Evolutionary conservation across 164 flowering plant species (phyloP).

Genomic region (Vitis labrusca): DNA sequence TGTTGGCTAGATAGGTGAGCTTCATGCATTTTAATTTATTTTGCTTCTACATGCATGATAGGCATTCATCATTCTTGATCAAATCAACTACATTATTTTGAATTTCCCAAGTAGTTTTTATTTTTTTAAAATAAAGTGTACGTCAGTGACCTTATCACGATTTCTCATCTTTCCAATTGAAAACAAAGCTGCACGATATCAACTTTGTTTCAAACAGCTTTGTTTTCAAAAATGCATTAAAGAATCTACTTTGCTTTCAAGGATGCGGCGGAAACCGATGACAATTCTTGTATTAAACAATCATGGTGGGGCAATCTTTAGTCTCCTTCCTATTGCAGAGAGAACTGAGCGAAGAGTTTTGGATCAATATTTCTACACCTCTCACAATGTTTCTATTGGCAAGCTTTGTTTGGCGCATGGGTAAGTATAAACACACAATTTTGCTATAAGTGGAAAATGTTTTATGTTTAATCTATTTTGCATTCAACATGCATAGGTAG

Average conservation of each 20-base stretch:
- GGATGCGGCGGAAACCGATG: slow-evolving; percentile 79
- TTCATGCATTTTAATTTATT: neutral
- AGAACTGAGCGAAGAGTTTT: slow-evolving; percentile 48
- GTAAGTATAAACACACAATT: slow-evolving; percentile 39
- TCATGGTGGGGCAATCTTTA: slow-evolving; percentile 96
- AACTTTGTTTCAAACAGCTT: neutral
- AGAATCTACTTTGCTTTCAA: slow-evolving; percentile 22
- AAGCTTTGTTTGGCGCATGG: slow-evolving; percentile 82
- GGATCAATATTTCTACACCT: slow-evolving; percentile 75
- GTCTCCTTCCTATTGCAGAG: slow-evolving; percentile 85
- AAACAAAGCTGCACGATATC: neutral
- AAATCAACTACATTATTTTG: neutral
- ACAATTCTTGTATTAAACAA: slow-evolving; percentile 80
- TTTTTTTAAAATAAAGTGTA: neutral
- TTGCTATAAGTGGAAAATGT: slow-evolving; percentile 1
- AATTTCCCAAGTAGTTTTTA: too few relatives aligned
- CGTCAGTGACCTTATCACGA: neutral
- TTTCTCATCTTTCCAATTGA: neutral
- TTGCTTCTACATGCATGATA: neutral
- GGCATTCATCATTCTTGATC: neutral
- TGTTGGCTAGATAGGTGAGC: neutral
- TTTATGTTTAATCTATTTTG: neutral
- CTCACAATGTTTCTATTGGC: slow-evolving; percentile 66
- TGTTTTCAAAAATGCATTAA: neutral
- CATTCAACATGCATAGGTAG: neutral